Evolutionary conservation across 257 asterid species (phyloP).

Genomic region (Scutellaria baicalensis): DNA sequence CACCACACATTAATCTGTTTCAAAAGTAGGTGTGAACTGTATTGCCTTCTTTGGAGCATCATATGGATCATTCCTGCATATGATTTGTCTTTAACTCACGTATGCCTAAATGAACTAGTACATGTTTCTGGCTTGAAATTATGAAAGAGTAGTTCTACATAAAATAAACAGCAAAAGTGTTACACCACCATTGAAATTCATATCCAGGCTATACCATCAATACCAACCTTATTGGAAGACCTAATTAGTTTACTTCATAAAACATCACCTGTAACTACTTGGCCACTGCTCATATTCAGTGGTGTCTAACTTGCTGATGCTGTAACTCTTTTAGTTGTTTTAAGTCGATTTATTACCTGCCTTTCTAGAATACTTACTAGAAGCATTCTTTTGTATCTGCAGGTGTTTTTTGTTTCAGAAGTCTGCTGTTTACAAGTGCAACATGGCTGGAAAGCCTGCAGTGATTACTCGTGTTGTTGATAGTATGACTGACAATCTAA

Average conservation of each 20-base stretch:
- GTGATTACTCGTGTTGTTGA: conserved; percentile 95
- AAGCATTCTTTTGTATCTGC: conserved; percentile 13
- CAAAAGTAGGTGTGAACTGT: background rate
- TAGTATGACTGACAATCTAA: conserved; percentile 90
- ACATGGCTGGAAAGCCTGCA: conserved; percentile 97
- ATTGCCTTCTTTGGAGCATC: background rate
- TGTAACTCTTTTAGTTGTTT: background rate
- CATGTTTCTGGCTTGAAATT: background rate
- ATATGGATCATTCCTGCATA: background rate
- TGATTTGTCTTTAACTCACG: background rate
- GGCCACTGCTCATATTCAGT: background rate
- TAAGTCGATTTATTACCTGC: background rate
- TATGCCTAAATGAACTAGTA: background rate
- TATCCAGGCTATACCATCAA: background rate
- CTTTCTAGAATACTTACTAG: background rate
- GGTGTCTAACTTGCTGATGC: background rate
- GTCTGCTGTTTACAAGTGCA: conserved; percentile 84
- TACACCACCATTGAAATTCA: background rate
- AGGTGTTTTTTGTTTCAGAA: conserved; percentile 93
- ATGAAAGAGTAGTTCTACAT: background rate
- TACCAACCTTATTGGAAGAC: background rate
- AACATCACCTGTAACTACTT: too few relatives aligned
- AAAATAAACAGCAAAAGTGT: background rate
- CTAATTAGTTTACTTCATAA: too few relatives aligned
- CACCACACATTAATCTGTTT: background rate